These are phyloP conservation scores for Coprinopsis strossmayeri DNA, from an alignment of 768 basidiomycete genomes.

Conservation along the genomic window DNA sequence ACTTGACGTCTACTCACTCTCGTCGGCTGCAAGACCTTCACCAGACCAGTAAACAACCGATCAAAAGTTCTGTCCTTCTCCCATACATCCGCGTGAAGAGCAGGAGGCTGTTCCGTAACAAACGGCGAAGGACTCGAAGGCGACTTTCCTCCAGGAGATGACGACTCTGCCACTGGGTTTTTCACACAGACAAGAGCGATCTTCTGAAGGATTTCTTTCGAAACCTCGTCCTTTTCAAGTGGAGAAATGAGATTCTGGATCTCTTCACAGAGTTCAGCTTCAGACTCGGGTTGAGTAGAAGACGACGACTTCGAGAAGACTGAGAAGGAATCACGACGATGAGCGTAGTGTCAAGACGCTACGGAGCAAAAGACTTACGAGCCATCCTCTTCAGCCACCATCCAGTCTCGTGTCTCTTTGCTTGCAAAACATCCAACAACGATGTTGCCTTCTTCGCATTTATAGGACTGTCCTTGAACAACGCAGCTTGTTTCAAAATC, in stretches of 20 bases:
- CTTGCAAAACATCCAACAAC: conserved; percentile 64
- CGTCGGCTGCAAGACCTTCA: conserved; percentile 53
- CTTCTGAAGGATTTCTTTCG: conserved; percentile 53
- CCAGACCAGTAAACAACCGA: conserved; percentile 57
- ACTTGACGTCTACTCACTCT: conserved; percentile 39
- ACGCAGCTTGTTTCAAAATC: conserved; percentile 67
- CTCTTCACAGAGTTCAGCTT: conserved; percentile 38
- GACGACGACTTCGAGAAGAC: conserved; percentile 42
- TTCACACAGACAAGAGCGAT: conserved; percentile 57
- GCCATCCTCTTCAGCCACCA: conserved; percentile 83
- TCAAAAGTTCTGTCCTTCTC: conserved; percentile 65
- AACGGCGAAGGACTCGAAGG: conserved; percentile 57
- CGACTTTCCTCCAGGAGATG: conserved; percentile 42
- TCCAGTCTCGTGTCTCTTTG: conserved; percentile 59
- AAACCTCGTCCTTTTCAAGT: conserved; percentile 47
- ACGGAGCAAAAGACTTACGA: conserved; percentile 54
- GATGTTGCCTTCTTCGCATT: conserved; percentile 46
- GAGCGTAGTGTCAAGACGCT: too few relatives aligned
- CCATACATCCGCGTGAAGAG: conserved; percentile 56
- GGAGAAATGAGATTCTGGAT: conserved; percentile 46
- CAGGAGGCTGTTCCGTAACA: conserved; percentile 19
- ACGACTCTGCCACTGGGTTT: conserved; percentile 50
- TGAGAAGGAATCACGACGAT: too few relatives aligned
- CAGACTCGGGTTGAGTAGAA: conserved; percentile 28
- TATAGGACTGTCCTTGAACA: conserved; percentile 79